Conservation (phyloP, 495 filamentous ascomycete genomes). For the Aspergillus biplanus region DNA sequence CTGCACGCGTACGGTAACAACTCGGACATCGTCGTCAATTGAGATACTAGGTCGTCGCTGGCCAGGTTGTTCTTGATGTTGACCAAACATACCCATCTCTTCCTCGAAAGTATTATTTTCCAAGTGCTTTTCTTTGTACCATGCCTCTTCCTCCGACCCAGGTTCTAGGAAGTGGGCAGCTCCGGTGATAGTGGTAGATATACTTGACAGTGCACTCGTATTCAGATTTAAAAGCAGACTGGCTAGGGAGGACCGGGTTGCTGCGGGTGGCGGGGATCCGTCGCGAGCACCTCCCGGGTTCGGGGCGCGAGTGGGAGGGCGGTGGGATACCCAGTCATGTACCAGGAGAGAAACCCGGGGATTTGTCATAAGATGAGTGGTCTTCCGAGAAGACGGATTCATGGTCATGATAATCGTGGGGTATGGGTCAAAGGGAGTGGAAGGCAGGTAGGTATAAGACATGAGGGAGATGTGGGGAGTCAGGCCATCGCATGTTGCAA, state of each 20-base stretch:
- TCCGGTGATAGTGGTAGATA: constrained; percentile 92
- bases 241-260: constrained; percentile 71
- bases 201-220: constrained; percentile 82
- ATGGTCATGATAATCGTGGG: constrained; percentile 94
- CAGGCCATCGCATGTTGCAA: constrained; percentile 83
- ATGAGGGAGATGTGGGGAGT: constrained; percentile 94
- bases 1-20: constrained; percentile 72
- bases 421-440: constrained; percentile 69
- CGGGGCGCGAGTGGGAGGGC: constrained; percentile 73
- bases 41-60: constrained; percentile 53
- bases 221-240: constrained; percentile 87
- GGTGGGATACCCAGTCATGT: constrained; percentile 97
- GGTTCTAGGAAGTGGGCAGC: constrained; percentile 69
- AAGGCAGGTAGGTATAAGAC: constrained; percentile 98
- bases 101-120: constrained; percentile 87
- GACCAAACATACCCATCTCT: constrained; percentile 51
- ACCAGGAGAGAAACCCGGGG: constrained; percentile 93
- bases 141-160: constrained; percentile 78
- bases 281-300: constrained; percentile 55
- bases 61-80: constrained; percentile 36
- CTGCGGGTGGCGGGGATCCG: constrained; percentile 65
- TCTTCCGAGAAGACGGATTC: constrained; percentile 86
- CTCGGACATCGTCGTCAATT: constrained; percentile 71
- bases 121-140: constrained; percentile 78
- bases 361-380: constrained; percentile 81